Base-by-base conservation (phyloP, 768 basidiomycete species). In the Termitomyces sp. region DNA sequence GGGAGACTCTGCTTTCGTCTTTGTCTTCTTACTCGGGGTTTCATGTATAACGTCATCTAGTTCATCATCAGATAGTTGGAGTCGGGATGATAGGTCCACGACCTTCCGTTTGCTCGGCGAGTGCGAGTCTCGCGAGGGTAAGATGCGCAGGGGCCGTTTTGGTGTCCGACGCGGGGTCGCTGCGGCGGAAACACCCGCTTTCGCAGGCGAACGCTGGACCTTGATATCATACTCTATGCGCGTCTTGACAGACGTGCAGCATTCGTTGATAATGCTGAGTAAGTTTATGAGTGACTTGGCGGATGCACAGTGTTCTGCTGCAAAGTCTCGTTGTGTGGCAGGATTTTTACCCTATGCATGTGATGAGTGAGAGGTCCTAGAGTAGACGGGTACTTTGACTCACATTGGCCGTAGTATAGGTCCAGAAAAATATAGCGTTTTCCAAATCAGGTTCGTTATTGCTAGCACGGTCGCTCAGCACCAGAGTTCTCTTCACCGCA, bases 351-450 rank as follows among this genome's bases (percentile, higher is more conserved):
- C 51, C 59, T 69, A 37, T 16, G 12, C 28, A 42, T 17, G 12
- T 34, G 21, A 19, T 23, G 8, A 39, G 11, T 30, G 19, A 39
- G 37, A 50, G 19, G 17, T 37, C 51, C 11, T 6, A 16, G 21
- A 42, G 16, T 14, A 1, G 0, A 44, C 1, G 41, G 40, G 53
- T n/a, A 37, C 16, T 17, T 10, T 1, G 44, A 32, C 68, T 42
- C 41, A 79, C 79, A 63, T 73, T 72, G 32, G 73, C 64, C 37
- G 71, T 45, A 40, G 71, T 71, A 48, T 70, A 77, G 3, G 75
- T 69, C 80, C 80, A 82, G 52, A 70, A 75, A 62, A 79, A 82
- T 3, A 80, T 63, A 3, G 72, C 73, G 44, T 72, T 75, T 40
- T 63, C 70, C 35, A 75, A 58, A n/a, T 70, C 59, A 5, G 57